Evolutionary conservation across 2,329 filamentous ascomycete species (phyloP), one percentile per base, ranked within the genome.

Genomic region (Alternaria gansuensis): DNA sequence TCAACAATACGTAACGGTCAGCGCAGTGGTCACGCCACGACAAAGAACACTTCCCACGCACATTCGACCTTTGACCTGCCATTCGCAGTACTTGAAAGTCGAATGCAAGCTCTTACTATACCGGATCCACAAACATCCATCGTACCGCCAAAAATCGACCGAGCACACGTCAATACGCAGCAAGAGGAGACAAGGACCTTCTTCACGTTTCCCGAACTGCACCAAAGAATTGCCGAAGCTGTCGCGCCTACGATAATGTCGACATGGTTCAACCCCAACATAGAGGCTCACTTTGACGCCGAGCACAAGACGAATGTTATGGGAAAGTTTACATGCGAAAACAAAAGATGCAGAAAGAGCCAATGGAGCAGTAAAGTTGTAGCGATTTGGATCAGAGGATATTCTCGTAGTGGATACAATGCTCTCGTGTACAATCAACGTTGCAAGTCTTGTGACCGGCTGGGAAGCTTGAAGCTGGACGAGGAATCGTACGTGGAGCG

Each of bases 401-500:
- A 65, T 52, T 3, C 17, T 10, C 26, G 23, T 10, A 64, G 61
- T 51, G 62, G 59, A 36, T 69, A 70, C 55, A 67, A 63, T 28
- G 66, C 65, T 48, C 48, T 65, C 2, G 63, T 70, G 24, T 69
- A 37, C 39, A 65, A 62, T 29, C 66, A 69, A 51, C 59, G 60
- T 3, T 71, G 67, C 51, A 55, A 64, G 7, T 45, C 39, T n/a
- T 70, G 67, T 46, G 39, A 63, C n/a, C 14, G 39, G 10, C 55
- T 70, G 14, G 66, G 66, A 6, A 55, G 40, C n/a, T 17, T 71
- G 1, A 55, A 29, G 31, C 28, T 70, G 26, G 60, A 68, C 24
- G 40, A 67, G 51, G 3, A 59, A 36, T 60, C 59, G 29, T 71
- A 71, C 44, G 34, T 70, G 26, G 66, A 69, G 4, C 56, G 67